phyloP scores from a whole-genome alignment of 805 yeast genomes.

The Pichia deserticola region DNA sequence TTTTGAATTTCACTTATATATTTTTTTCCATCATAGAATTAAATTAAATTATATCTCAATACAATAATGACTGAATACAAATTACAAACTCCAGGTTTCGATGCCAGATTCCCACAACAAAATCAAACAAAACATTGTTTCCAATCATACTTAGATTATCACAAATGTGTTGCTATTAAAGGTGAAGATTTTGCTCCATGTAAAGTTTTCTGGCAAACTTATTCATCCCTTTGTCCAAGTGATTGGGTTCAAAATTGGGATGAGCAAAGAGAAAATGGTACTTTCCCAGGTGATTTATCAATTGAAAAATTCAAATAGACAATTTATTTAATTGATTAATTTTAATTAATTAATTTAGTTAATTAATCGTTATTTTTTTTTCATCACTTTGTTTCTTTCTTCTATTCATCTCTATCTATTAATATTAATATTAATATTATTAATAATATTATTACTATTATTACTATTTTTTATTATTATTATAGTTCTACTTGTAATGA shows the following conservation, averaged over 20 bases:
- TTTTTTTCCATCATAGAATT: no score
- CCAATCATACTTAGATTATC: constrained; percentile 96
- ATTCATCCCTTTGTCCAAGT: constrained; percentile 75
- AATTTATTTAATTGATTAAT: no score
- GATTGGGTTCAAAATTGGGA: constrained; percentile 87
- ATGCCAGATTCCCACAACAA: constrained; percentile 92
- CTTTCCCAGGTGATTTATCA: constrained; percentile 34
- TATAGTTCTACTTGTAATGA: neutral
- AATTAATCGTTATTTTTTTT: neutral
- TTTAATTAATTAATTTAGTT: no score
- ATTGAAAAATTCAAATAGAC: constrained; percentile 25
- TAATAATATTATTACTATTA: neutral
- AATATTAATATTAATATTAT: constrained; percentile 1
- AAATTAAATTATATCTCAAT: neutral
- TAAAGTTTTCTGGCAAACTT: constrained; percentile 87
- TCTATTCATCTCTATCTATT: neutral
- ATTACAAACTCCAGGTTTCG: constrained; percentile 66
- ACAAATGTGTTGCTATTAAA: constrained; percentile 91
- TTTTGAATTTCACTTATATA: no score
- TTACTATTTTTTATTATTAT: neutral
- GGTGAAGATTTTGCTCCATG: constrained; percentile 99
- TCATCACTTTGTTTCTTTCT: neutral
- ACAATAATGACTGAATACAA: constrained; percentile 34
- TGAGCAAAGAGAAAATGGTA: constrained; percentile 58
- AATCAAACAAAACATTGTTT: constrained; percentile 99